phyloP scores from a whole-genome alignment of 257 asterid genomes.

The Buddleja alternifolia region DNA sequence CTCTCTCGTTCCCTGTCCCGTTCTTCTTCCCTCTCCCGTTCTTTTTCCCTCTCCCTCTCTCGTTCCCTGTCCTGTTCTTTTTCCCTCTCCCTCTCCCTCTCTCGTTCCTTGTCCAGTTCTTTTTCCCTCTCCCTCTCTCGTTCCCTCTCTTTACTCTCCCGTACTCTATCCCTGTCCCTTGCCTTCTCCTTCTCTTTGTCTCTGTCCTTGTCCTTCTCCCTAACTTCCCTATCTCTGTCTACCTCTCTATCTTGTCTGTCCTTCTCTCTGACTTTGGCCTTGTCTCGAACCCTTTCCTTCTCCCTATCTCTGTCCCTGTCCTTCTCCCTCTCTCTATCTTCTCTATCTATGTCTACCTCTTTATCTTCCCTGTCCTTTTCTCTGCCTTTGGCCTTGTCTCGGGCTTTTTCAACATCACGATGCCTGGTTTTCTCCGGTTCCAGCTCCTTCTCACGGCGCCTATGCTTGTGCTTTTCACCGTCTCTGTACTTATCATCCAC shows the following conservation, averaged over 20 bases:
- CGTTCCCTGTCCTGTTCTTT: conserved; percentile 25
- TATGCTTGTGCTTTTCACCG: conserved; percentile 51
- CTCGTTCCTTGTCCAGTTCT: conserved; percentile 20
- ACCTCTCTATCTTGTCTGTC: conserved; percentile 34
- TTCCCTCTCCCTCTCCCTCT: conserved; percentile 35
- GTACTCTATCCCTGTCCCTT: conserved; percentile 21
- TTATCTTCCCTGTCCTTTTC: conserved; percentile 41
- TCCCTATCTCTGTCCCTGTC: conserved; percentile 34
- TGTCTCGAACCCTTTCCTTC: conserved; percentile 35
- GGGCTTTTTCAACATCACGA: conserved; percentile 40
- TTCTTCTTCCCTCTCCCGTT: conserved; percentile 35
- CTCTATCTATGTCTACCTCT: conserved; percentile 36
- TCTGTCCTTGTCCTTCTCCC: conserved; percentile 35
- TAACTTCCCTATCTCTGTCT: conserved; percentile 36
- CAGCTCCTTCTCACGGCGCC: conserved; percentile 53
- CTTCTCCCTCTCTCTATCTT: conserved; percentile 36
- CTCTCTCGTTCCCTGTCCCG: conserved; percentile 26
- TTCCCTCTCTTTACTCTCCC: conserved; percentile 25
- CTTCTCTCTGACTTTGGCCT: conserved; percentile 39
- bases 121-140: conserved; percentile 20
- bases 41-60: conserved; percentile 34
- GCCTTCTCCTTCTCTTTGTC: conserved; percentile 25
- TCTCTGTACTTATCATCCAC: conserved; percentile 45
- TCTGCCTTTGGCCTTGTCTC: conserved; percentile 37
- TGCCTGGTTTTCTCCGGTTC: conserved; percentile 37